Percentiles rank a stretch among this genome's conserved stretches.
phyloP scores from a whole-genome alignment of 495 filamentous ascomycete genomes.

The Lepraria neglecta region DNA sequence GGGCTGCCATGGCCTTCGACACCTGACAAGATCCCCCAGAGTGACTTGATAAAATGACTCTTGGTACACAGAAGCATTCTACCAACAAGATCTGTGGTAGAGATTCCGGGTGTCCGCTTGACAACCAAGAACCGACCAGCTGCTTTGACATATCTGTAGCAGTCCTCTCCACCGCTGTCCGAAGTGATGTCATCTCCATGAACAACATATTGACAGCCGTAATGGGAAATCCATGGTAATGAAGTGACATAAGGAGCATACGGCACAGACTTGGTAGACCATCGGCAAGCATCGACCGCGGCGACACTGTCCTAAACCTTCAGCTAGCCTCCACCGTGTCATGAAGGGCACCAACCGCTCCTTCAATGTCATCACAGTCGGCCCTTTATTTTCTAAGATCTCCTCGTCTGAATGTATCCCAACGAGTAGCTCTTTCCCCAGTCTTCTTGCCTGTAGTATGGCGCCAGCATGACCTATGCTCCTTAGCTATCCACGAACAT shows the following conservation, averaged over 20 bases:
- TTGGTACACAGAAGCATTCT: slow-evolving; percentile 92
- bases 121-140: slow-evolving; percentile 90
- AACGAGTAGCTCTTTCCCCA: slow-evolving; percentile 81
- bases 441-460: slow-evolving; percentile 83
- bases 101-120: slow-evolving; percentile 92
- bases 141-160: slow-evolving; percentile 92
- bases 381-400: slow-evolving; percentile 94
- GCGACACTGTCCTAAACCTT: slow-evolving; percentile 47
- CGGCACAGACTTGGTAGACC: slow-evolving; percentile 77
- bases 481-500: slow-evolving; percentile 14
- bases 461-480: slow-evolving; percentile 82
- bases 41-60: slow-evolving; percentile 76
- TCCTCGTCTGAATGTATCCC: slow-evolving; percentile 92
- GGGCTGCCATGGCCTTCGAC: slow-evolving; percentile 62
- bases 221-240: slow-evolving; percentile 87
- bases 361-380: slow-evolving; percentile 88
- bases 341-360: slow-evolving; percentile 59
- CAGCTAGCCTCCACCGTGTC: slow-evolving; percentile 28
- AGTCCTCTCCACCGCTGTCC: slow-evolving; percentile 79
- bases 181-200: slow-evolving; percentile 90
- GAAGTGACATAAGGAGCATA: slow-evolving; percentile 92
- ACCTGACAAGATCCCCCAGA: slow-evolving; percentile 60
- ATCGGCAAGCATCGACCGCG: slow-evolving; percentile 89
- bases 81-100: slow-evolving; percentile 93
- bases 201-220: slow-evolving; percentile 86